Evolutionary conservation across 345 rosid genomes (phyloP), one percentile per base, ranked within the genome.

Genomic region (Gossypium sturtianum): DNA sequence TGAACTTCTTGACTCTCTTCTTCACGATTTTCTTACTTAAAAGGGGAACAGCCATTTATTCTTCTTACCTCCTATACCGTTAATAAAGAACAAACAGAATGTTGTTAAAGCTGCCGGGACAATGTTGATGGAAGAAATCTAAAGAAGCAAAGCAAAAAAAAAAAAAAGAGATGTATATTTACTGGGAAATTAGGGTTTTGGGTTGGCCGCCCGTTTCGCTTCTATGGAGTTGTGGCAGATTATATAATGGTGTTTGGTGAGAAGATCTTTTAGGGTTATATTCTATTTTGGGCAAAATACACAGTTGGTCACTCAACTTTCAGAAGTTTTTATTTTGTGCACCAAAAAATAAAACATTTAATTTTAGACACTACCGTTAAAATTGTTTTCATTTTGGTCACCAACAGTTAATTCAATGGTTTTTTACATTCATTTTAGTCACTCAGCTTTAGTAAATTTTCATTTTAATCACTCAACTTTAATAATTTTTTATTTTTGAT

Each of bases 1-100:
- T 91, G 83, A 93, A 91, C 75, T 86, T 81, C 85, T 90, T 91
- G 66, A 83, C 76, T 79, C 97, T 81, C 91, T 93, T 93, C 93
- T 89, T 92, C 65, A 89, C 87, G 41, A 85, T 82, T 94, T 83
- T 93, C 94, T 93, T 93, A 71, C 82, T 58, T 68, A 88, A 77
- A 76, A 90, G 76, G 20, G 93, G 93, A 43, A 86, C 93, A 84
- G 97, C 97, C 97, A 92, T 89, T 73, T 86, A 72, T 80, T 68
- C 68, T 27, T 48, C 73, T 62, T 67, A 13, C 53, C 23, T 47
- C 63, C 74, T 22, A 23, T 60, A 69, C 34, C 23, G 51, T 69
- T 51, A 69, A 56, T 22, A 69, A 34, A 48, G 2, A 58, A 16
- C 5, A 23, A 17, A 47, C 2, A 41, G 9, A 0, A 15, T 23